Percentiles rank a stretch among this genome's conserved stretches.
phyloP scores from a whole-genome alignment of 2,329 filamentous ascomycete genomes.

The Ploettnerulaceae sp. region DNA sequence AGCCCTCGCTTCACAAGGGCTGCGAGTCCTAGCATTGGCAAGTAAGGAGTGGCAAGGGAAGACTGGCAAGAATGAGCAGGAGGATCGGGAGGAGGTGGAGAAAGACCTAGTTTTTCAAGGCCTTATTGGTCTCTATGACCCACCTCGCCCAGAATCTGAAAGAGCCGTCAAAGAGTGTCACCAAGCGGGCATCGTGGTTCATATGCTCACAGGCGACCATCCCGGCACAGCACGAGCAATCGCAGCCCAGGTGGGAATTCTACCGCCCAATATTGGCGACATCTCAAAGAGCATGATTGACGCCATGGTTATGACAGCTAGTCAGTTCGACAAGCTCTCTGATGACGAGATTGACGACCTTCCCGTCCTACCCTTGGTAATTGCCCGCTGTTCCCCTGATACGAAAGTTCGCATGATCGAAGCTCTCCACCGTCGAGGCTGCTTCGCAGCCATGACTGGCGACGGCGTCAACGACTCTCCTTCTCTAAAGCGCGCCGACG shows the following conservation, averaged over 20 bases:
- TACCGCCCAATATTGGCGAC: slow-evolving; percentile 56
- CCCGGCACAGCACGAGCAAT: slow-evolving; percentile 74
- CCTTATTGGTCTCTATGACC: slow-evolving; percentile 54
- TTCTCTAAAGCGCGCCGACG: slow-evolving; percentile 59
- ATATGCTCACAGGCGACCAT: slow-evolving; percentile 83
- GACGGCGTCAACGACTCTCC: slow-evolving; percentile 46
- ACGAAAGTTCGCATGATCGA: slow-evolving; percentile 92
- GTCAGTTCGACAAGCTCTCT: slow-evolving; percentile 71
- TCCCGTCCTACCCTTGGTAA: slow-evolving; percentile 71
- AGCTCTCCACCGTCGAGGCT: slow-evolving; percentile 70
- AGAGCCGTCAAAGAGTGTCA: slow-evolving; percentile 55
- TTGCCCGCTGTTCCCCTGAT: slow-evolving; percentile 77
- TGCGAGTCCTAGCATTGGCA: slow-evolving; percentile 65
- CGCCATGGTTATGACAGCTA: slow-evolving; percentile 68
- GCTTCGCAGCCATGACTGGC: slow-evolving; percentile 53
- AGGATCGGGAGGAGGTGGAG: slow-evolving; percentile 60
- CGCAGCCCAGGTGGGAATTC: slow-evolving; percentile 72
- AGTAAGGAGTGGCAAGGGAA: slow-evolving; percentile 35
- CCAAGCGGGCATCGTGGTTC: slow-evolving; percentile 63
- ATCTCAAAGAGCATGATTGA: slow-evolving; percentile 59
- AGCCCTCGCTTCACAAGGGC: slow-evolving; percentile 57
- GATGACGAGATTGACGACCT: slow-evolving; percentile 72
- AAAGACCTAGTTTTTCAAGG: slow-evolving; percentile 67
- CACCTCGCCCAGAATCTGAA: slow-evolving; percentile 52
- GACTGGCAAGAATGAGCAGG: slow-evolving; percentile 33